Base-by-base conservation (phyloP, 176 grass and related monocot genomes). In the Triticum urartu region DNA sequence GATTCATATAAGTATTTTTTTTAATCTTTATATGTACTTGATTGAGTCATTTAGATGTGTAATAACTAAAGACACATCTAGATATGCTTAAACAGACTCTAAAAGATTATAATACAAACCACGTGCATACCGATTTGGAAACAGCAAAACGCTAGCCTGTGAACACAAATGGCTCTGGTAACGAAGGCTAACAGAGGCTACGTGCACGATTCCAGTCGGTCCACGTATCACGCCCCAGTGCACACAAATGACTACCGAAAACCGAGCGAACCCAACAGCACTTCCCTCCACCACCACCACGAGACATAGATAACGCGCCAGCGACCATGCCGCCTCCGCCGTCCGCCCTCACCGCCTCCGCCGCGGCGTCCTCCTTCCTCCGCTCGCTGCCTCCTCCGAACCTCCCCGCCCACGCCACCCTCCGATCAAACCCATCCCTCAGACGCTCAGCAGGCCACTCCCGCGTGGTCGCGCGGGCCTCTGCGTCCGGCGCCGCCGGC, bases 301-400 rank as follows among this genome's bases (percentile, higher is more conserved):
- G 28, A 90, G 22, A 75, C 80, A 45, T 9, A 35, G 59, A 83
- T 72, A 87, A 83, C 60, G 74, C 83, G 18, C 58, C 68, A 40
- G 48, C 64, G 6, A 52, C 78, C 76, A 78, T 81, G 84, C 80
- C 77, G 71, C 62, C 80, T 39, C 47, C 75, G 48, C 13, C 48
- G 81, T 68, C 72, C 33, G 15, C 64, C 80, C 76, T 75, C 82
- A 38, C 73, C 2, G 84, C 78, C 61, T 39, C 86, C 7, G 40
- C 81, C 38, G 21, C 35, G 10, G 64, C 62, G 0, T 72, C 79
- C 59, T 68, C 78, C 80, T 74, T 84, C 48, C 39, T 81, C 76
- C 47, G 58, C 9, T 47, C 22, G 11, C 77, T 60, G 7, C 45
- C 68, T 34, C 40, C 78, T 11, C 50, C 79, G 5, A 15, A 65